phyloP scores from a whole-genome alignment of 2,329 filamentous ascomycete genomes.

The Aschersonia sp. region DNA sequence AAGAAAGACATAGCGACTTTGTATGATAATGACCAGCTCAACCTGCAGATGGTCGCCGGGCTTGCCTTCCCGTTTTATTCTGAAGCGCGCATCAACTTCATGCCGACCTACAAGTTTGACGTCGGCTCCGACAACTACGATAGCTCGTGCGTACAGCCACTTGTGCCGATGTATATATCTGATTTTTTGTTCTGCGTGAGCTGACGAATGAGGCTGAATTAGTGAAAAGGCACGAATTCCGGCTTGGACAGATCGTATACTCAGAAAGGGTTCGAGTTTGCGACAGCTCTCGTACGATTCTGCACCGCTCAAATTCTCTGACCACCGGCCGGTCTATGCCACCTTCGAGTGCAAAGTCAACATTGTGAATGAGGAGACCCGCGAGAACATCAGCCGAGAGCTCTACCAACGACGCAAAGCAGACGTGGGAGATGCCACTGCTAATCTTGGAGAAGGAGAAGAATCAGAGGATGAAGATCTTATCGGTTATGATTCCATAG shows the following conservation, averaged over 20 bases:
- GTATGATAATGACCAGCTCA: conserved; percentile 90
- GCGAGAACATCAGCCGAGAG: conserved; percentile 56
- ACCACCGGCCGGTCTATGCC: conserved; percentile 91
- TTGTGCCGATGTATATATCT: not conserved
- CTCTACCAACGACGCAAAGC: conserved; percentile 58
- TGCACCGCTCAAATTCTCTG: conserved; percentile 76
- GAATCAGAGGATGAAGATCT: conserved; percentile 66
- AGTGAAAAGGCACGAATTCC: conserved; percentile 88
- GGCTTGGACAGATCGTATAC: conserved; percentile 89
- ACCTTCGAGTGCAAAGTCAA: conserved; percentile 74
- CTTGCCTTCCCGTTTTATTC: conserved; percentile 84
- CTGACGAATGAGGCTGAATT: not conserved
- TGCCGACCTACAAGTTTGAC: conserved; percentile 93
- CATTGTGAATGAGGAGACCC: conserved; percentile 60
- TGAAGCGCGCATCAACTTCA: conserved; percentile 74
- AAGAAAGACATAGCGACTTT: conserved; percentile 59
- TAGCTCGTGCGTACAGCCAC: conserved; percentile 49
- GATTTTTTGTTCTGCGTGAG: not conserved
- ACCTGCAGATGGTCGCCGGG: conserved; percentile 91
- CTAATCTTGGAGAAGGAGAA: conserved; percentile 33
- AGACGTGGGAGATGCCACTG: conserved; percentile 49
- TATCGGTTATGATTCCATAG: conserved; percentile 67
- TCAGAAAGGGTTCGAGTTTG: conserved; percentile 73
- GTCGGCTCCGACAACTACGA: conserved; percentile 81
- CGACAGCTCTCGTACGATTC: conserved; percentile 71